Evolutionary conservation across 495 filamentous ascomycete species (phyloP).

Genomic region (Amphirosellinia nigrospora): DNA sequence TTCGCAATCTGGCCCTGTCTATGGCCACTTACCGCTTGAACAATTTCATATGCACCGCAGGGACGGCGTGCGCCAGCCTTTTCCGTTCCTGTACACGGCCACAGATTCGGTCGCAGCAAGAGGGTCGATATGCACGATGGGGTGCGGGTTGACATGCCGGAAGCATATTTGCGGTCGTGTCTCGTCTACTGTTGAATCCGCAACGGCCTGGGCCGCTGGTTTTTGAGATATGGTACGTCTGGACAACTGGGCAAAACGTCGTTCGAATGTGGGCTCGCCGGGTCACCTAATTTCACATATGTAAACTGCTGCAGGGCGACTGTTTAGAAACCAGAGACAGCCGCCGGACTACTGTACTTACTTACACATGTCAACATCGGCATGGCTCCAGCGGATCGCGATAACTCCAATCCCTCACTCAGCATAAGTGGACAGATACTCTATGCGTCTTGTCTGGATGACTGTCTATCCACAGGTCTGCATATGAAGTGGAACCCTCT

Average conservation of each 20-base stretch:
- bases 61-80: background rate
- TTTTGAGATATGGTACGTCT: background rate
- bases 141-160: conserved; percentile 18
- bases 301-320: conserved; percentile 19
- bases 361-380: too few relatives aligned
- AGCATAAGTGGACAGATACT: too few relatives aligned
- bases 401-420: too few relatives aligned
- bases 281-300: conserved; percentile 3
- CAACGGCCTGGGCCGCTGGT: conserved; percentile 11
- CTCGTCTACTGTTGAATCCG: background rate
- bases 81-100: conserved; percentile 13
- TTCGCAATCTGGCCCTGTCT: conserved; percentile 7
- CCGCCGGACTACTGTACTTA: too few relatives aligned
- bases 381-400: too few relatives aligned
- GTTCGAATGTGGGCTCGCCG: conserved; percentile 4
- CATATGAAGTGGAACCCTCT: background rate
- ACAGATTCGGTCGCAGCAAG: conserved; percentile 12
- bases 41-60: conserved; percentile 15
- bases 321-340: too few relatives aligned
- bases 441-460: too few relatives aligned
- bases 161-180: conserved; percentile 6
- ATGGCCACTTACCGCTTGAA: background rate
- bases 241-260: background rate
- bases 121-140: conserved; percentile 16
- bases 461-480: conserved; percentile 1